phyloP scores from a whole-genome alignment of 768 basidiomycete genomes.

The Lepiota venenata region DNA sequence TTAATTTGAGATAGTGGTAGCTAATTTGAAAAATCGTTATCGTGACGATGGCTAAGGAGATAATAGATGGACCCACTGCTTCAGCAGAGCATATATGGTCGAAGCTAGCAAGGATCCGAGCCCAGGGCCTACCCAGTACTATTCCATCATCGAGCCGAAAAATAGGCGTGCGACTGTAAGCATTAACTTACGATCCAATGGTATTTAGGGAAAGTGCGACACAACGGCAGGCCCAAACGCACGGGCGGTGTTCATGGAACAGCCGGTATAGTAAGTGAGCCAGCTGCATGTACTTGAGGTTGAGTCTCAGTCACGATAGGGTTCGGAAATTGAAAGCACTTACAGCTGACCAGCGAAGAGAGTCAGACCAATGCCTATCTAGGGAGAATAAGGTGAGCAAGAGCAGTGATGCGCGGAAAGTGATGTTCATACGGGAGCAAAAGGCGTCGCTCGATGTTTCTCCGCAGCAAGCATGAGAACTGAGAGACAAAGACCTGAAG shows the following conservation, averaged over 20 bases:
- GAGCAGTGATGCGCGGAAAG: not conserved
- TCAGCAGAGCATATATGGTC: conserved; percentile 54
- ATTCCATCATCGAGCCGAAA: not conserved
- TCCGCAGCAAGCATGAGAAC: conserved; percentile 76
- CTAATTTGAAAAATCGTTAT: conserved; percentile 23
- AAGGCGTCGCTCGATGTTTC: conserved; percentile 62
- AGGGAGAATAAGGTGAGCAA: conserved; percentile 6
- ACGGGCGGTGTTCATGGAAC: conserved; percentile 66
- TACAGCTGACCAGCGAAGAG: conserved; percentile 62
- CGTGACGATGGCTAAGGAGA: conserved; percentile 2
- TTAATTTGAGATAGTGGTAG: conserved; percentile 51
- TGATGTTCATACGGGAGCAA: conserved; percentile 52
- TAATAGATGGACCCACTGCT: conserved; percentile 29
- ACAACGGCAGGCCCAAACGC: conserved; percentile 69
- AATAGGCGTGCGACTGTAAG: not conserved
- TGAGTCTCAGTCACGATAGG: not conserved
- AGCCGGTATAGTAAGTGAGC: conserved; percentile 61
- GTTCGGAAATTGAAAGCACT: conserved; percentile 14
- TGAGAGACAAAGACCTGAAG: conserved; percentile 52
- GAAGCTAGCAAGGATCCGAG: conserved; percentile 61
- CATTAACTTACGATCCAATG: conserved; percentile 61
- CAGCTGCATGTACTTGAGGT: conserved; percentile 39
- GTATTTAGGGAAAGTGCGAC: conserved; percentile 48
- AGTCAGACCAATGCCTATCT: conserved; percentile 66
- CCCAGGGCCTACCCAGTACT: conserved; percentile 74